Evolutionary conservation across 208 protist genomes (phyloP).

Genomic region (Leishmania aethiopica): DNA sequence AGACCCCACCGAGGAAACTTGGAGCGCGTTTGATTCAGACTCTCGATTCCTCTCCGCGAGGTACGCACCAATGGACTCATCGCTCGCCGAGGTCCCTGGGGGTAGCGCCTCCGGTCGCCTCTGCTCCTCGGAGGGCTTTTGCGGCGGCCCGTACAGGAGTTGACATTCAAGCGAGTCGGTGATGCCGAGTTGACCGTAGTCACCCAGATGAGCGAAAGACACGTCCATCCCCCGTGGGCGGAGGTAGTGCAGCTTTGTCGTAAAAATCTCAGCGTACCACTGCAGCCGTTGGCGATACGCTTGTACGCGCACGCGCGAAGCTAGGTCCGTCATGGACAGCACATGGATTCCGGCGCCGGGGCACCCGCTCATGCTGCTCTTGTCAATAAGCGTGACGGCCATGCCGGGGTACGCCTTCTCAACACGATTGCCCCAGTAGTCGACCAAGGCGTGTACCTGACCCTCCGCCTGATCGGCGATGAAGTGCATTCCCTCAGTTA

Average conservation of each 20-base stretch:
- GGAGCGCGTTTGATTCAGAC: conserved; percentile 22
- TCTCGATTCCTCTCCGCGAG: conserved; percentile 37
- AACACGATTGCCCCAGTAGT: conserved; percentile 80
- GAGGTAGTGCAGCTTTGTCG: conserved; percentile 62
- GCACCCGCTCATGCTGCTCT: conserved; percentile 78
- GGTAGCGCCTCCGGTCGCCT: conserved; percentile 9
- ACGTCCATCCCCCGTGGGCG: conserved; percentile 79
- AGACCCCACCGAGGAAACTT: conserved; percentile 12
- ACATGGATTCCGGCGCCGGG: conserved; percentile 80
- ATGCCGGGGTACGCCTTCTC: conserved; percentile 70
- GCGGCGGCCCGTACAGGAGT: conserved; percentile 71
- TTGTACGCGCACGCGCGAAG: conserved; percentile 55
- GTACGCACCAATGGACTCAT: conserved; percentile 38
- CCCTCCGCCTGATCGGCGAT: conserved; percentile 88
- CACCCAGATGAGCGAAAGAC: conserved; percentile 80
- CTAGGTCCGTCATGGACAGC: conserved; percentile 59
- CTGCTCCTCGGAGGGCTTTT: conserved; percentile 5
- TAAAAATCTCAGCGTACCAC: conserved; percentile 86
- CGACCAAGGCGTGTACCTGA: conserved; percentile 71
- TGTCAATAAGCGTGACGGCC: conserved; percentile 85
- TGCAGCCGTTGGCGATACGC: conserved; percentile 81
- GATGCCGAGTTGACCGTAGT: conserved; percentile 82
- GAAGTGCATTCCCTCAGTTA: conserved; percentile 82
- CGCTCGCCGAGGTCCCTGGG: conserved; percentile 7
- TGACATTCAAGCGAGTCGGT: conserved; percentile 73